Evolutionary conservation across 2,329 filamentous ascomycete genomes (phyloP).

Genomic region (Pseudopyrenochaeta lycopersici): DNA sequence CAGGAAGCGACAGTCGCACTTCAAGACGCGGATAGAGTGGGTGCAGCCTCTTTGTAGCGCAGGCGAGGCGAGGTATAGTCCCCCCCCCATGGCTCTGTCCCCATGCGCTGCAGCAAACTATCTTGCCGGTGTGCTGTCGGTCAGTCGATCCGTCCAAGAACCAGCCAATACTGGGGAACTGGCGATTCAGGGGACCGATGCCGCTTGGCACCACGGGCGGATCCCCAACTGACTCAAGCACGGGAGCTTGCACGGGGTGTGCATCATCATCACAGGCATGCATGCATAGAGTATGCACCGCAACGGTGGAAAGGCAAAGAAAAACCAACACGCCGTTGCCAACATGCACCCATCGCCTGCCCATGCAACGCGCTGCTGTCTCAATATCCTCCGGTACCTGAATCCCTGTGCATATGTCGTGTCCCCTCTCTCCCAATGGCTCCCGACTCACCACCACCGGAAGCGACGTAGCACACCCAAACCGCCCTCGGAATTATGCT

Average conservation of each 20-base stretch:
- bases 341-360: neutral
- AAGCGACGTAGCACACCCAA: slow-evolving; percentile 20
- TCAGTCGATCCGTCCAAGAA: neutral
- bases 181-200: slow-evolving; percentile 15
- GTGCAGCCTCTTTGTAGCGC: neutral
- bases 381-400: neutral
- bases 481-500: slow-evolving; percentile 6
- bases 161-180: slow-evolving; percentile 4
- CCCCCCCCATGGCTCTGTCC: slow-evolving; percentile 11
- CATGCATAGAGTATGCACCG: slow-evolving; percentile 12
- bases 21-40: neutral
- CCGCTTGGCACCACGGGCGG: slow-evolving; percentile 12
- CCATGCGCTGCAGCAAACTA: slow-evolving; percentile 14
- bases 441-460: slow-evolving; percentile 8
- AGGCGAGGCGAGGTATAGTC: slow-evolving; percentile 4
- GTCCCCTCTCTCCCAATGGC: slow-evolving; percentile 5
- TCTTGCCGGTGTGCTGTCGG: slow-evolving; percentile 18
- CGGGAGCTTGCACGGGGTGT: slow-evolving; percentile 3
- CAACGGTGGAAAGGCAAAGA: neutral
- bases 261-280: slow-evolving; percentile 12
- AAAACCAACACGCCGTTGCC: neutral
- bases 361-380: neutral
- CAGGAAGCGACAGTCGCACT: too few species aligned
- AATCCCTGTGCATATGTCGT: neutral
- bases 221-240: slow-evolving; percentile 10